These are phyloP conservation scores for Kurtzmaniella quercitrusa DNA, from an alignment of 1,139 yeast species.

Conservation along the genomic window DNA sequence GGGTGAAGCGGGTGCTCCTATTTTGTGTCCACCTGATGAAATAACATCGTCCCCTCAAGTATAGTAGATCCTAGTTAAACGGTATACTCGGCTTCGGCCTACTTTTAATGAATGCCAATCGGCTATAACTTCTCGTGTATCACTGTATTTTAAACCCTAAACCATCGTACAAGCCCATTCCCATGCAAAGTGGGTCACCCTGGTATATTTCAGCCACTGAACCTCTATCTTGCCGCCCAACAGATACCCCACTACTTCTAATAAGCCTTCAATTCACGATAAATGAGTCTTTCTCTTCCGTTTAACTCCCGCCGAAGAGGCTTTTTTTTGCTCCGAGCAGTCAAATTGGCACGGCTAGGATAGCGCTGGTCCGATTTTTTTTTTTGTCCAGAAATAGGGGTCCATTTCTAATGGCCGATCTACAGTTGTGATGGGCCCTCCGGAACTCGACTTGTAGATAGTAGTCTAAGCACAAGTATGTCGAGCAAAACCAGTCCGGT, in stretches of 20 bases:
- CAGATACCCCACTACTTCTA: not conserved
- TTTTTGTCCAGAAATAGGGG: not conserved
- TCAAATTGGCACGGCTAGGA: not conserved
- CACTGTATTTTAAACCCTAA: too few species aligned
- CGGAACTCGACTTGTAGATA: not conserved
- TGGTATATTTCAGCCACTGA: too few species aligned
- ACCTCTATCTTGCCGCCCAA: not conserved
- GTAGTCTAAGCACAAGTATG: too few species aligned
- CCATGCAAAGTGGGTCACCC: too few species aligned
- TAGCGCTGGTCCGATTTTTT: not conserved
- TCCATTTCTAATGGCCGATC: not conserved
- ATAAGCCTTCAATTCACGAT: not conserved
- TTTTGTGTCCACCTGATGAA: not conserved
- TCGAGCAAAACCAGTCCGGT: too few species aligned
- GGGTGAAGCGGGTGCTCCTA: not conserved
- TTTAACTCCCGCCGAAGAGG: not conserved
- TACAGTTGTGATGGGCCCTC: not conserved
- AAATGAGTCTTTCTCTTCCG: not conserved
- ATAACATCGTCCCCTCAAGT: not conserved
- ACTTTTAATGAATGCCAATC: not conserved
- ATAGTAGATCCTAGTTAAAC: not conserved
- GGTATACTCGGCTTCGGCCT: not conserved
- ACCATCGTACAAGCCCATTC: too few species aligned
- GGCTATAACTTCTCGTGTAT: not conserved
- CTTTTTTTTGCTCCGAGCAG: not conserved